These are phyloP conservation scores for Colletotrichum scovillei DNA, from an alignment of 2,329 filamentous ascomycete genomes.

Conservation along the genomic window DNA sequence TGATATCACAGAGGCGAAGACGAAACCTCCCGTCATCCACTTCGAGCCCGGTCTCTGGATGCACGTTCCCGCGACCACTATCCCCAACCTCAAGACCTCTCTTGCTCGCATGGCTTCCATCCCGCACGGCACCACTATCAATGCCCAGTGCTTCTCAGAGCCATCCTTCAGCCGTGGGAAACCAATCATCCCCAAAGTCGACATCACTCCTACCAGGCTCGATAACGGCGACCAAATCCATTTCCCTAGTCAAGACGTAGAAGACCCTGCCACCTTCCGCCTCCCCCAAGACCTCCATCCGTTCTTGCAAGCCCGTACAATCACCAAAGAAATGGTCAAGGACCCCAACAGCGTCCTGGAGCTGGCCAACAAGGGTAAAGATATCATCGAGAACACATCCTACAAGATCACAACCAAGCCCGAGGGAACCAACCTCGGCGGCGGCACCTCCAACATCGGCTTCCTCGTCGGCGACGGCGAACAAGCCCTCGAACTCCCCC, in stretches of 20 bases:
- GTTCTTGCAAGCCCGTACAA: slow-evolving; percentile 44
- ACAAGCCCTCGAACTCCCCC: background rate
- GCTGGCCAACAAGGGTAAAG: slow-evolving; percentile 44
- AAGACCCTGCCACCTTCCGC: slow-evolving; percentile 36
- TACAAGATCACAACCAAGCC: slow-evolving; percentile 44
- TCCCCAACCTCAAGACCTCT: slow-evolving; percentile 38
- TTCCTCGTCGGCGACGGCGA: slow-evolving; percentile 40
- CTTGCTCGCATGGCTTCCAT: slow-evolving; percentile 53
- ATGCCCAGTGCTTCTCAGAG: slow-evolving; percentile 47
- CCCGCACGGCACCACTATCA: slow-evolving; percentile 56
- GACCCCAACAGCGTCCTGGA: slow-evolving; percentile 44
- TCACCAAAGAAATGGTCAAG: slow-evolving; percentile 45
- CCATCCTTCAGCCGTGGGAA: slow-evolving; percentile 29
- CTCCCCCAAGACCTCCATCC: slow-evolving; percentile 44
- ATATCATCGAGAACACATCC: slow-evolving; percentile 43
- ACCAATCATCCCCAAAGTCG: slow-evolving; percentile 36
- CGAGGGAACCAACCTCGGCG: slow-evolving; percentile 39
- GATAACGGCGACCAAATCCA: too few relatives aligned
- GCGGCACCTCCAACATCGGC: slow-evolving; percentile 46
- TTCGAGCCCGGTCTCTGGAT: slow-evolving; percentile 55
- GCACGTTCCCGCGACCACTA: slow-evolving; percentile 45
- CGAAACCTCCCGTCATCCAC: slow-evolving; percentile 47
- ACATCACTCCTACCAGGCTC: slow-evolving; percentile 34
- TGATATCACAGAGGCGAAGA: slow-evolving; percentile 44
- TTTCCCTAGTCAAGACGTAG: background rate